Percentiles rank a stretch among this genome's conserved stretches.
These are phyloP conservation scores for Cladosporium sp. DNA, from an alignment of 2,329 filamentous ascomycete genomes.

Conservation along the genomic window DNA sequence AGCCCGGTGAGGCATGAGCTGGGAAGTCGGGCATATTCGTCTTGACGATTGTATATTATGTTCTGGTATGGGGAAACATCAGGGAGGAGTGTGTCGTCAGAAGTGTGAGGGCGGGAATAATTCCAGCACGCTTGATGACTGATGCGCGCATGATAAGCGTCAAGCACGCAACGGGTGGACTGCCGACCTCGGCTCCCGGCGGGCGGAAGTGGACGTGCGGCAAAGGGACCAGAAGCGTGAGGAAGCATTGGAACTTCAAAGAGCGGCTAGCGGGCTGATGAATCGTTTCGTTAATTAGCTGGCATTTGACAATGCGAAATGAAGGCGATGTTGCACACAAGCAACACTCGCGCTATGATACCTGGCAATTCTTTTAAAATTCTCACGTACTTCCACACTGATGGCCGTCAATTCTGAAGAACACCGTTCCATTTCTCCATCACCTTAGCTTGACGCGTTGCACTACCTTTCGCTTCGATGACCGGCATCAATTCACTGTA, in stretches of 20 bases:
- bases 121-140: constrained; percentile 7
- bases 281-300: not conserved
- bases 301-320: not conserved
- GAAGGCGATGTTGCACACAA: too few relatives aligned
- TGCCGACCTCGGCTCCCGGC: constrained; percentile 1
- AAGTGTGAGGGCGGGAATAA: not conserved
- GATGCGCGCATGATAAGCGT: not conserved
- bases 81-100: not conserved
- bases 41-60: not conserved
- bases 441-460: too few relatives aligned
- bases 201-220: not conserved
- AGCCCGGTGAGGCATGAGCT: constrained; percentile 45
- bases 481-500: too few relatives aligned
- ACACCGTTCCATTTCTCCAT: too few relatives aligned
- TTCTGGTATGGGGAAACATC: not conserved
- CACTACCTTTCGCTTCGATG: too few relatives aligned
- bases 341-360: too few relatives aligned
- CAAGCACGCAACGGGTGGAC: not conserved
- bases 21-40: constrained; percentile 48
- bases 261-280: not conserved
- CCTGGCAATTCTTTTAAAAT: too few relatives aligned
- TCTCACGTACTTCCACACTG: too few relatives aligned
- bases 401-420: too few relatives aligned
- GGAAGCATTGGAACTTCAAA: not conserved
- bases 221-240: not conserved